Evolutionary conservation across 2,329 filamentous ascomycete genomes (phyloP), one percentile per base, ranked within the genome.

Genomic region (Teratosphaeria destructans): DNA sequence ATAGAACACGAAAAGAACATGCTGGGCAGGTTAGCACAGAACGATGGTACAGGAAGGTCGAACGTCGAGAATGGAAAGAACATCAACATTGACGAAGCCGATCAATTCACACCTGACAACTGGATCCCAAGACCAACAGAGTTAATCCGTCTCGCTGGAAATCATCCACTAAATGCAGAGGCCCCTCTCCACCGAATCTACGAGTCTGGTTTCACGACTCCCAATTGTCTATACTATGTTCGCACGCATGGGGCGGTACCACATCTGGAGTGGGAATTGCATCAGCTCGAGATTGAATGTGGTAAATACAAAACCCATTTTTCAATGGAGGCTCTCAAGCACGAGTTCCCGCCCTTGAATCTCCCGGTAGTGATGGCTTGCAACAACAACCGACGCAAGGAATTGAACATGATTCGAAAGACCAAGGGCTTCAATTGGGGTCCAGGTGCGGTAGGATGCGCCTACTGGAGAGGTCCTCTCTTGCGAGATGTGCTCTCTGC

Each of bases 221-320:
- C 79, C 0, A 80, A 79, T 56, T 71, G 76, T 58, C 62, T 82
- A 1, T 78, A 81, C 64, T 82, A 81, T 60, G 78, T 82, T 12
- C 73, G 80, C 3, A 82, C 80, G 57, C 80, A 83, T 60, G 79
- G 79, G n/a, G 68, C 77, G 3, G 80, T 83, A 1, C 81, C 80
- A 0, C 71, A 76, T 7, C 59, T 81, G 0, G 63, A 80, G 0
- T 82, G 78, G 78, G 78, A 80, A 57, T 76, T 73, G 10, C 79
- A 82, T 65, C 69, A 72, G 14, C 65, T 82, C 3, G 75, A 82
- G 16, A 68, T 82, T 26, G 75, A 81, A 32, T 67, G 81, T 29
- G 62, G 62, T 12, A 65, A 74, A 23, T 74, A 74, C 6, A 72
- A 72, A 32, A 67, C 75, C 12, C 68, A 62, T 4, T 61, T 80